Evolutionary conservation across 1,284 basidiomycete species (phyloP).

Genomic region (Trametes sp.): DNA sequence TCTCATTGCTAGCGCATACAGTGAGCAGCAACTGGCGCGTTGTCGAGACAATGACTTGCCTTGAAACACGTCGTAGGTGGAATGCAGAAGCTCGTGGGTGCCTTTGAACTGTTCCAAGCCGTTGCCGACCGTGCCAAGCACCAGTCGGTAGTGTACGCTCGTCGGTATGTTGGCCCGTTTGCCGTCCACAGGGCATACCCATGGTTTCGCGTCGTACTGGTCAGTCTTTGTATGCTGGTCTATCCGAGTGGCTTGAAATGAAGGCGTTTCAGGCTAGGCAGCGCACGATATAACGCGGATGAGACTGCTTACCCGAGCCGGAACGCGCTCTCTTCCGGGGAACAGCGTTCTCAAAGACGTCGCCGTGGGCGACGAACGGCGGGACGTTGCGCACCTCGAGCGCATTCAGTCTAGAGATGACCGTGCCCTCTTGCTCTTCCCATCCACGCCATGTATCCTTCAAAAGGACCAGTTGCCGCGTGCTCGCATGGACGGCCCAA

Average conservation of each 20-base stretch:
- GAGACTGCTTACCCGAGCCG: too few species aligned
- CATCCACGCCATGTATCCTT: conserved; percentile 23
- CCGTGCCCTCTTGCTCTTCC: neutral
- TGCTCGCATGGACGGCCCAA: conserved; percentile 16
- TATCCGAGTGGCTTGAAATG: too few species aligned
- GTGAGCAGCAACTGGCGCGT: too few species aligned
- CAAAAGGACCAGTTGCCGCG: conserved; percentile 7
- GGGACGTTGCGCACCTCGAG: conserved; percentile 5
- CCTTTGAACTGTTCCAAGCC: conserved; percentile 1
- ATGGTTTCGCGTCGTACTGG: neutral
- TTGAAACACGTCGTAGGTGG: conserved; percentile 18
- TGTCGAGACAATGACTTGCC: too few species aligned
- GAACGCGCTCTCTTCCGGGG: neutral
- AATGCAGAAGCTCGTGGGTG: conserved; percentile 14
- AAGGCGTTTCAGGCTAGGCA: too few species aligned
- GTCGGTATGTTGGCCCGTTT: neutral
- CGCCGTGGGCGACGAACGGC: neutral
- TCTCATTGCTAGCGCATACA: conserved; percentile 12
- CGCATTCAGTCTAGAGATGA: neutral
- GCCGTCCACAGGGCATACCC: neutral
- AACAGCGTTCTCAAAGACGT: neutral
- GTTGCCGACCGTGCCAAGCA: conserved; percentile 20
- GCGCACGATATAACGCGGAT: too few species aligned
- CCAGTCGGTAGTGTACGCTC: conserved; percentile 14
- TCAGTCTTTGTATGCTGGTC: neutral